Percentiles rank a stretch among this genome's conserved stretches.
phyloP scores from a whole-genome alignment of 2,329 filamentous ascomycete species.

The Knoxdaviesia proteae region DNA sequence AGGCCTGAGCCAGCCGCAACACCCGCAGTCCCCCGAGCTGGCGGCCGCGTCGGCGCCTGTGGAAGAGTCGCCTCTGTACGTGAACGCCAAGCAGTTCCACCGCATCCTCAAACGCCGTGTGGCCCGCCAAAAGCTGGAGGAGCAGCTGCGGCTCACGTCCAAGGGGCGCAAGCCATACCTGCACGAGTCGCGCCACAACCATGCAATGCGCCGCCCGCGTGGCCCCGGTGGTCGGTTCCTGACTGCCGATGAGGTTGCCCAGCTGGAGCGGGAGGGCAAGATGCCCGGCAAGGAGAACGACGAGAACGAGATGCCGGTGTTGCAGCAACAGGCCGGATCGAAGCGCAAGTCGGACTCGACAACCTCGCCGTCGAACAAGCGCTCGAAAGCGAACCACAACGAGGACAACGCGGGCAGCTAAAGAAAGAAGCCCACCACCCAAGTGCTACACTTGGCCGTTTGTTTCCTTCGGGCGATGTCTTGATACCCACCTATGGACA shows the following conservation, averaged over 20 bases:
- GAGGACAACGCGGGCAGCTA: too few species aligned
- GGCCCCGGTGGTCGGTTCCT: constrained; percentile 89
- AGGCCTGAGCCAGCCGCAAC: constrained; percentile 39
- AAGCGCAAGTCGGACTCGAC: constrained; percentile 7
- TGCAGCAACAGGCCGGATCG: constrained; percentile 8
- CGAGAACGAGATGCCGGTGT: constrained; percentile 15
- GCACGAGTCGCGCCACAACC: constrained; percentile 92
- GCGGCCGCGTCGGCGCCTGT: constrained; percentile 43
- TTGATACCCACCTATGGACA: too few species aligned
- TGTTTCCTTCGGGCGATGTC: too few species aligned
- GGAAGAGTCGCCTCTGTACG: constrained; percentile 88
- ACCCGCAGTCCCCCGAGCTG: constrained; percentile 61
- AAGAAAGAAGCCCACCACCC: too few species aligned
- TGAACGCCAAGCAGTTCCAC: constrained; percentile 98
- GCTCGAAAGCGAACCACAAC: constrained; percentile 32
- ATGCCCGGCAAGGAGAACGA: constrained; percentile 16
- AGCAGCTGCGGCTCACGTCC: constrained; percentile 73
- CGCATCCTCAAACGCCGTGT: constrained; percentile 87
- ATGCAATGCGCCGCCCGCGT: constrained; percentile 87
- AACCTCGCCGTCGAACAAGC: constrained; percentile 12
- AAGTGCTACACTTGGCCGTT: too few species aligned
- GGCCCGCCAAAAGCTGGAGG: constrained; percentile 80
- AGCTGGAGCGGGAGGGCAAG: constrained; percentile 46
- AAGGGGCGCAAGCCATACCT: constrained; percentile 95
- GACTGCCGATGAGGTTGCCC: constrained; percentile 86